phyloP scores from a whole-genome alignment of 352 stramenopile species.

The Paralagenidium karlingii region DNA sequence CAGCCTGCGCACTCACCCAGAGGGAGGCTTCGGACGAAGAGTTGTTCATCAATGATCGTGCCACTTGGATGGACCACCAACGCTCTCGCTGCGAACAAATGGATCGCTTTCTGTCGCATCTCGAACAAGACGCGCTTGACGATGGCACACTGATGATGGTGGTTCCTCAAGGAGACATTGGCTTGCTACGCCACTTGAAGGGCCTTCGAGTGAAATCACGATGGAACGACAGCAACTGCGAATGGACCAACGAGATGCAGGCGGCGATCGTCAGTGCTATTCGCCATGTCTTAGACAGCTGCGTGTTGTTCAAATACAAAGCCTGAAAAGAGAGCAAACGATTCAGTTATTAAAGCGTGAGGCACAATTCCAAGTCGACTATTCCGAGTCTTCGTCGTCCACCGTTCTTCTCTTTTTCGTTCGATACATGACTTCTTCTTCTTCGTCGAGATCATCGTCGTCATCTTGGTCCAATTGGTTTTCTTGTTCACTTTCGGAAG shows the following conservation, averaged over 20 bases:
- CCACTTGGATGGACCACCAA: constrained; percentile 55
- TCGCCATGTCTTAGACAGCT: constrained; percentile 54
- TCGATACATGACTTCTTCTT: constrained; percentile 55
- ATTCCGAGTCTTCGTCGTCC: constrained; percentile 73
- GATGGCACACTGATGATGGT: constrained; percentile 43
- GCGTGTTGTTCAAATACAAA: constrained; percentile 34
- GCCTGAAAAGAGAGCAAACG: not conserved
- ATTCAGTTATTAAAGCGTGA: not conserved
- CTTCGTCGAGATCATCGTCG: constrained; percentile 63
- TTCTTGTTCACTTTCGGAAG: constrained; percentile 58
- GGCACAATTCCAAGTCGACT: constrained; percentile 2
- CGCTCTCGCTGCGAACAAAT: constrained; percentile 27
- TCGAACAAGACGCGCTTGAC: constrained; percentile 25
- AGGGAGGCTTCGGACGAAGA: too few relatives aligned
- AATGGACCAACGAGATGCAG: constrained; percentile 38
- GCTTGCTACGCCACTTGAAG: constrained; percentile 58
- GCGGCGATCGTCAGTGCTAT: constrained; percentile 55
- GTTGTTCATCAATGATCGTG: too few relatives aligned
- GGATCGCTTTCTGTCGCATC: constrained; percentile 27
- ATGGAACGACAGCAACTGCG: constrained; percentile 33
- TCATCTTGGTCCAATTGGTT: constrained; percentile 24
- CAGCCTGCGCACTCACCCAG: too few relatives aligned
- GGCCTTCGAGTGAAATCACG: constrained; percentile 55
- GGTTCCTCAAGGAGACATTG: constrained; percentile 60
- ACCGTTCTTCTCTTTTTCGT: constrained; percentile 75